Percentiles rank a stretch among this genome's conserved stretches.
Conservation (phyloP, 2,329 filamentous ascomycete genomes). For the Alternaria gansuensis region DNA sequence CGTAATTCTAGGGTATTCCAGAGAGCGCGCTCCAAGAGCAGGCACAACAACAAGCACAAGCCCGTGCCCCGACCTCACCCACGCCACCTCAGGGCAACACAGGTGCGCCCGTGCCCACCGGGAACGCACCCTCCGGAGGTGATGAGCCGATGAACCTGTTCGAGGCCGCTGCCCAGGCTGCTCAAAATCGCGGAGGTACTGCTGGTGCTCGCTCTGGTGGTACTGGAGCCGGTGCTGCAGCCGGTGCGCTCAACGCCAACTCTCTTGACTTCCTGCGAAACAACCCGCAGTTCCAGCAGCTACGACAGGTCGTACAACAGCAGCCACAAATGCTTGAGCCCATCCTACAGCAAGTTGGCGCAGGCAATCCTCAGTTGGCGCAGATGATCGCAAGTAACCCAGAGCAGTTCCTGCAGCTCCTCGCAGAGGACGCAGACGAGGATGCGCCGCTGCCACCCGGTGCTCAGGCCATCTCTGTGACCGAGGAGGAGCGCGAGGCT, state of each 20-base stretch:
- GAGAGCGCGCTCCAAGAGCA: conserved; percentile 79
- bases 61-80: conserved; percentile 54
- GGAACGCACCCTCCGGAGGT: conserved; percentile 60
- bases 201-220: conserved; percentile 58
- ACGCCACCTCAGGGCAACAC: conserved; percentile 49
- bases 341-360: conserved; percentile 93
- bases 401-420: conserved; percentile 88
- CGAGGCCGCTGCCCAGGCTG: conserved; percentile 85
- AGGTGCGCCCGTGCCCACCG: conserved; percentile 44
- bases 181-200: conserved; percentile 57
- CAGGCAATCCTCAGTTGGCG: conserved; percentile 93
- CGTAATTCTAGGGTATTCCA: conserved; percentile 77
- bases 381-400: conserved; percentile 91
- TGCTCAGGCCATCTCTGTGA: conserved; percentile 87
- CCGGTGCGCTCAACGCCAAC: conserved; percentile 65
- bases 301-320: conserved; percentile 95
- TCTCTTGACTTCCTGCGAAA: conserved; percentile 94
- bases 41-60: conserved; percentile 53
- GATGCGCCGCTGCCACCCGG: conserved; percentile 87
- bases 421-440: conserved; percentile 87
- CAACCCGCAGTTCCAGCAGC: conserved; percentile 97
- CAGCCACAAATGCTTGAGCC: conserved; percentile 98
- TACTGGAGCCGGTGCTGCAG: conserved; percentile 62
- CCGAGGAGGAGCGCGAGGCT: conserved; percentile 94
- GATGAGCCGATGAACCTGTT: conserved; percentile 86